Base-by-base conservation (phyloP, 208 protist species). In the Acanthamoeba castellanii region DNA sequence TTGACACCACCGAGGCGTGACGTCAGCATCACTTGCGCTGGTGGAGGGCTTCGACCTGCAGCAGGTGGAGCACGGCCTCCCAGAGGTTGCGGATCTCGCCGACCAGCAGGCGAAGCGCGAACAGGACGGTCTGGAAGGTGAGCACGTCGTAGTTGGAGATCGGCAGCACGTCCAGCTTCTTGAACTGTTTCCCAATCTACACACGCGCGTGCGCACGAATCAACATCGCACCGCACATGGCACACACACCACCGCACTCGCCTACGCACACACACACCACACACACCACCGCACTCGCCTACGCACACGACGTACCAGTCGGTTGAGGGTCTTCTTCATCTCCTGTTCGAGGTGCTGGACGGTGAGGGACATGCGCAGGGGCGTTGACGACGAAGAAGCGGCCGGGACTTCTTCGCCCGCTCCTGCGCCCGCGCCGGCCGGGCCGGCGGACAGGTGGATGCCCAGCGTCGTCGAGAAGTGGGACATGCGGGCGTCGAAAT, bases 91-190 rank as follows among this genome's bases (percentile, higher is more conserved):
- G 50, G 20, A 92, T 72, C 59, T 92, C 87, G 57, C 42, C 59
- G n/a, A 92, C 87, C 30, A 92, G 9, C 42, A 92, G 50, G n/a
- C 87, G 87, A 4, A 92, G 59, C 27, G 57, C 87, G 47, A 92
- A 92, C 59, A 92, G 32, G 25, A 92, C 32, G 5, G 42, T 92
- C 87, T 92, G 87, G 30, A 92, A 92, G 57, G 87, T 92, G 57
- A 92, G 87, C 87, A 92, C 64, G 59, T 92, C 87, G 30, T 74
- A 92, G 87, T 92, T 92, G 87, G 87, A 92, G 59, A 92, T 92
- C n/a, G 87, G 87, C 64, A 92, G 57, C 37, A 45, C 42, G 85
- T 91, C 85, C 52, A 91, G 52, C 52, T 70, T 91, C 85, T 91
- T 91, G 85, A 91, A 91, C 57, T 91, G 85, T 30, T 91, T 91